Evolutionary conservation across 2,329 filamentous ascomycete species (phyloP).

Genomic region (Ceratocystis smalleyi): DNA sequence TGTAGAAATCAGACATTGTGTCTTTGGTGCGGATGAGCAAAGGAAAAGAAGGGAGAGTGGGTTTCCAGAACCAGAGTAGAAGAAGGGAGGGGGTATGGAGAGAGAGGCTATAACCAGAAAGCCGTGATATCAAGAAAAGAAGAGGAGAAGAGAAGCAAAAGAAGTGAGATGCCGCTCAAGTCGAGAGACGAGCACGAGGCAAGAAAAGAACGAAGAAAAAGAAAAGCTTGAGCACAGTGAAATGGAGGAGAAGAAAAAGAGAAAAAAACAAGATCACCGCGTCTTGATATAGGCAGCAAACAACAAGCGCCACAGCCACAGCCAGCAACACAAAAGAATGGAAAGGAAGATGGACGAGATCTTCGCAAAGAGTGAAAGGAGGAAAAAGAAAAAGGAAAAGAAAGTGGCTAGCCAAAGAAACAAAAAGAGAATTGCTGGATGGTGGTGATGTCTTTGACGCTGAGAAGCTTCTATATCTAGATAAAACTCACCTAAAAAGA

Average conservation of each 20-base stretch:
- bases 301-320: not conserved
- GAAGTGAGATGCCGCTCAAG: not conserved
- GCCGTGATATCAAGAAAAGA: not conserved
- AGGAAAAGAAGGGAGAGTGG: not conserved
- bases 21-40: not conserved
- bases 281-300: not conserved
- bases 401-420: not conserved
- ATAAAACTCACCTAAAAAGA: not conserved
- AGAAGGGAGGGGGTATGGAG: not conserved
- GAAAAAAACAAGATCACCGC: slow-evolving; percentile 1
- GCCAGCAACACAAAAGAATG: not conserved
- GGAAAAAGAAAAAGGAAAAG: not conserved
- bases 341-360: not conserved
- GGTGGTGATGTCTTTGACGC: not conserved
- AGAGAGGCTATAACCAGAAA: not conserved
- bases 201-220: not conserved
- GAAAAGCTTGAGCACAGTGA: not conserved
- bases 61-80: not conserved
- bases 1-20: slow-evolving; percentile 12
- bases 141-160: not conserved
- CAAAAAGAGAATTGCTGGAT: not conserved
- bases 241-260: slow-evolving; percentile 5
- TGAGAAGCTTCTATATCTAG: not conserved
- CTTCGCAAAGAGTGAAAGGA: not conserved
- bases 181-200: not conserved